Conservation (phyloP, 116 monocot genomes). For the Cymodocea nodosa region DNA sequence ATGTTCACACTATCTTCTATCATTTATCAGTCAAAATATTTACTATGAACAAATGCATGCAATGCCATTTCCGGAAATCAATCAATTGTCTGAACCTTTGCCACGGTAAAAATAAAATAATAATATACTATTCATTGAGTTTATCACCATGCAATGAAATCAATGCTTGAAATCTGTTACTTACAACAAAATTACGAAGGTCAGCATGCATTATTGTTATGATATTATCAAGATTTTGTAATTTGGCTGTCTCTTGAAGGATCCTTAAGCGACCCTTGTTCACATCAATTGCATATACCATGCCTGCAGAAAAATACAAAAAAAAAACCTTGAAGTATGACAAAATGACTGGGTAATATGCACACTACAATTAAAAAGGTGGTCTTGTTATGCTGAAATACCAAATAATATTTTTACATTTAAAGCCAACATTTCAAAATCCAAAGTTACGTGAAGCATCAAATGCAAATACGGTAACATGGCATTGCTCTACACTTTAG, state of each 20-base stretch:
- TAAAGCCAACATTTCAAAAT: too few relatives aligned
- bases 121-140: not conserved
- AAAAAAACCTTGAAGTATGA: not conserved
- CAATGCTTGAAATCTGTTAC: constrained; percentile 7
- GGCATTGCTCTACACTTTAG: not conserved
- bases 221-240: constrained; percentile 44
- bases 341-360: not conserved
- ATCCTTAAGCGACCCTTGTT: constrained; percentile 87
- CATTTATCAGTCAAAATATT: too few relatives aligned
- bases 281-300: constrained; percentile 61
- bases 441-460: not conserved
- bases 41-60: too few relatives aligned
- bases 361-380: too few relatives aligned
- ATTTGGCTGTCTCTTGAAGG: constrained; percentile 55
- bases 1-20: too few relatives aligned
- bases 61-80: too few relatives aligned
- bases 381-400: too few relatives aligned
- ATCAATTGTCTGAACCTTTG: too few relatives aligned
- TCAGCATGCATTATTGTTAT: constrained; percentile 53
- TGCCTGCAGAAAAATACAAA: constrained; percentile 31
- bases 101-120: too few relatives aligned
- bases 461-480: not conserved
- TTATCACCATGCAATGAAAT: not conserved
- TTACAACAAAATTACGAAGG: constrained; percentile 62
- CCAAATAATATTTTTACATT: too few relatives aligned